phyloP scores from a whole-genome alignment of 2,329 filamentous ascomycete genomes.

The Berkeleyomyces basicola region DNA sequence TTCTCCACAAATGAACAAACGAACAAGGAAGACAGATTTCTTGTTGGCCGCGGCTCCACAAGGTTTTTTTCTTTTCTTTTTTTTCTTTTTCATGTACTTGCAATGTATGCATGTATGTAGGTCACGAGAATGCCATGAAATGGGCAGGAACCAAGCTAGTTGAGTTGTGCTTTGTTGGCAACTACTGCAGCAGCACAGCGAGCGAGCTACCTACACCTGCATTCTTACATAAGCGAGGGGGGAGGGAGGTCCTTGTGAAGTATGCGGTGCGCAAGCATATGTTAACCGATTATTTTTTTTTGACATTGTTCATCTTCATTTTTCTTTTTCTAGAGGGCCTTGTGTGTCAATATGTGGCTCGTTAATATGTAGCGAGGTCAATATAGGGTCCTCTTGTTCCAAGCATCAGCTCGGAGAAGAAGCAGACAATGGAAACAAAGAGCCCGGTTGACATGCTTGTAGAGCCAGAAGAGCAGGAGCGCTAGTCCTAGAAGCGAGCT shows the following conservation, averaged over 20 bases:
- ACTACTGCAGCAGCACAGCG: background rate
- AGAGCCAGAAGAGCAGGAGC: background rate
- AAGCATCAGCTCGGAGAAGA: no score
- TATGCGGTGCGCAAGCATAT: background rate
- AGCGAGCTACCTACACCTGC: background rate
- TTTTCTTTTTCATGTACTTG: background rate
- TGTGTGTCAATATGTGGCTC: no score
- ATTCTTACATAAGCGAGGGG: background rate
- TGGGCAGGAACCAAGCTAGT: background rate
- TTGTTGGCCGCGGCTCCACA: background rate
- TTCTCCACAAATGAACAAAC: no score
- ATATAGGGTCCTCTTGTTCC: no score
- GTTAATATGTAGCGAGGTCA: no score
- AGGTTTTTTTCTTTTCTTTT: background rate
- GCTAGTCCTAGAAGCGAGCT: background rate
- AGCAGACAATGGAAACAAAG: background rate
- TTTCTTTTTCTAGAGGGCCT: no score
- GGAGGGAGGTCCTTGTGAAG: background rate
- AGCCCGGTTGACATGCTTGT: background rate
- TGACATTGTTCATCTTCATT: no score
- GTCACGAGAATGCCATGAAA: background rate
- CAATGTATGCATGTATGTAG: background rate
- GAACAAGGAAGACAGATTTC: no score
- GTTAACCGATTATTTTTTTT: background rate
- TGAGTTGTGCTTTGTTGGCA: background rate